Base-by-base conservation (phyloP, 2,329 filamentous ascomycete species). In the Alternaria ventricosa region DNA sequence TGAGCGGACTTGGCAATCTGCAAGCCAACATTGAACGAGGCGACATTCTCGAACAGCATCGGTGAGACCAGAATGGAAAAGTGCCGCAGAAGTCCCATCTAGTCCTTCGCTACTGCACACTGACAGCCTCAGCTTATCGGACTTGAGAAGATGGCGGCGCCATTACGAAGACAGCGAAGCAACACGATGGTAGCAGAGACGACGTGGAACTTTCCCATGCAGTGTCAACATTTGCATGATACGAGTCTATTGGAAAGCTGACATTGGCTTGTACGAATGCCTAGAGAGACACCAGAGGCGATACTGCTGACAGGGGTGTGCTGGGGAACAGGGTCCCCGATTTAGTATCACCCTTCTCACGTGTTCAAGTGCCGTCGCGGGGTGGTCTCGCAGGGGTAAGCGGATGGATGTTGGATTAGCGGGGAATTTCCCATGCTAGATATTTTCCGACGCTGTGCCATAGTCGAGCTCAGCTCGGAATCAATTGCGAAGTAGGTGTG, bases 1-100 rank as follows among this genome's bases (percentile, higher is more conserved):
- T 51, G 46, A 45, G 50, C 43, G 25, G 60, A 30, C 58, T 61
- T 61, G 54, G 58, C 62, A 44, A 50, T 41, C 62, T 64, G 62
- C 62, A 64, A 58, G 54, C 30, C 53, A 55, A 45, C 51, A 63
- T 63, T 55, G 61, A 20, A 51, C 43, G 50, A 33, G 49, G 23
- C 33, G 30, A 33, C n/a, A 30, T 28, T 13, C 18, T 55, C n/a
- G 23, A 30, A 33, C 33, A 27, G 13, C 50, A 33, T 22, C 22
- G 49, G 43, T n/a, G 41, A 43, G 25, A 23, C 23, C 12, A 36
- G 18, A 20, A 18, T 18, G 27, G 36, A 41, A 11, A 27, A 58
- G 15, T 41, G 41, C 27, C 7, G 20, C 49, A 41, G 15, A 53
- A 18, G 13, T 18, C 30, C 18, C n/a, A 20, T 55, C 49, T 53